phyloP scores from a whole-genome alignment of 352 stramenopile species.

The Phytophthora hybrid region DNA sequence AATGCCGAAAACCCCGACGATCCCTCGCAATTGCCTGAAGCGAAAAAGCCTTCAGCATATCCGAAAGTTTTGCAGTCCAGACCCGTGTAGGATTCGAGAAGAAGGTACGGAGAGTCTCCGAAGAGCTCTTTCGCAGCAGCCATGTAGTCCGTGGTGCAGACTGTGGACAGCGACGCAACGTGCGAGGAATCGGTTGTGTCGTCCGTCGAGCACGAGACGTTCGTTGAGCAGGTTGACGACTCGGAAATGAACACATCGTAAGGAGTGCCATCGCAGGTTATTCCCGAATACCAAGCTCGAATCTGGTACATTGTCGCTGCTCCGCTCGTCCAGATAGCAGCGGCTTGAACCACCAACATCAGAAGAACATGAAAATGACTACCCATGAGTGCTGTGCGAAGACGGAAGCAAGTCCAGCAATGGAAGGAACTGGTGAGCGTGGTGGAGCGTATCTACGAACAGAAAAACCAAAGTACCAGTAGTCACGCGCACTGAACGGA shows the following conservation, averaged over 20 bases:
- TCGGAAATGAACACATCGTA: constrained; percentile 20
- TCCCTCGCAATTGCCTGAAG: constrained; percentile 22
- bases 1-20: not conserved
- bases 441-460: not conserved
- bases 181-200: not conserved
- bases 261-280: not conserved
- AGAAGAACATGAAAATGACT: not conserved
- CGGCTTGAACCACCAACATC: not conserved
- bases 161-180: not conserved
- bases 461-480: not conserved
- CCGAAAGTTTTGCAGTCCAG: not conserved
- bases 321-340: not conserved
- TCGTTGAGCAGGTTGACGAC: not conserved
- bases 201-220: not conserved
- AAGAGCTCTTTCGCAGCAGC: constrained; percentile 10
- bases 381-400: not conserved
- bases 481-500: not conserved
- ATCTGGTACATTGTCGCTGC: constrained; percentile 2
- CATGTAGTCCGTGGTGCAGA: constrained; percentile 17
- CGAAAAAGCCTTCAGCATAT: not conserved
- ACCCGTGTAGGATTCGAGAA: not conserved
- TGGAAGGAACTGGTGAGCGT: not conserved
- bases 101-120: constrained; percentile 3
- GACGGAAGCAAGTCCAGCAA: not conserved
- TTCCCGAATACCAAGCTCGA: constrained; percentile 2